Percentiles rank a stretch among this genome's conserved stretches.
Evolutionary conservation across 2,329 filamentous ascomycete genomes (phyloP).

Genomic region (Cercospora sp.): DNA sequence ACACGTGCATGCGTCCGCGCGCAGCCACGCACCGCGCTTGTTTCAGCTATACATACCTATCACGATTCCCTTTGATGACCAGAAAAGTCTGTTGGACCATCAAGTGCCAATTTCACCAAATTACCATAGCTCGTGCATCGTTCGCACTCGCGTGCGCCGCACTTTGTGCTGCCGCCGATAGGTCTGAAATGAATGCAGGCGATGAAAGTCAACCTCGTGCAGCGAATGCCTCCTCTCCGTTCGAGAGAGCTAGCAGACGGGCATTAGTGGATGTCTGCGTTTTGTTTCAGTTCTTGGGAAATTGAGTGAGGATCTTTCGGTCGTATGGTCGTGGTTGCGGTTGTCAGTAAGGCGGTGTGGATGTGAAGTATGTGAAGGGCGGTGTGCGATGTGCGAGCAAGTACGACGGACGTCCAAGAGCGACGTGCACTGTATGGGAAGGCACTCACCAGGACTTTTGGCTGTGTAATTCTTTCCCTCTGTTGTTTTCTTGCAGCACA

Average conservation of each 20-base stretch:
- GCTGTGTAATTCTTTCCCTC: too few species aligned
- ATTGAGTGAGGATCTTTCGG: background rate
- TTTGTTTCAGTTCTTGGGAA: slow-evolving; percentile 7
- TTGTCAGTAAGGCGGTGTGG: background rate
- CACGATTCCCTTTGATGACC: background rate
- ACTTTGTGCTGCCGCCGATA: background rate
- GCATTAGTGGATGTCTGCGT: slow-evolving; percentile 10
- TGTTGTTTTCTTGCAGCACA: too few species aligned
- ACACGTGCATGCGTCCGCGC: slow-evolving; percentile 6
- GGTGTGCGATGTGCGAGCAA: background rate
- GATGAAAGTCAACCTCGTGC: background rate
- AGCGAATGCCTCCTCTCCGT: slow-evolving; percentile 1
- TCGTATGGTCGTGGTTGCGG: background rate
- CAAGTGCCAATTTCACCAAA: background rate
- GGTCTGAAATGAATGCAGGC: background rate
- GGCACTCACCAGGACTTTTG: background rate
- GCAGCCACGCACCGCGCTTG: slow-evolving; percentile 11
- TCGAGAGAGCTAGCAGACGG: background rate
- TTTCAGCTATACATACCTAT: slow-evolving; percentile 8
- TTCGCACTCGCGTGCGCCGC: background rate
- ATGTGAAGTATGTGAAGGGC: background rate
- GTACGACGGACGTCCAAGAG: background rate
- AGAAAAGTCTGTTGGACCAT: background rate
- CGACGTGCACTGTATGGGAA: background rate
- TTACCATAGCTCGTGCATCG: background rate